Base-by-base conservation (phyloP, 768 basidiomycete species). In the Sarcodon sp. region DNA sequence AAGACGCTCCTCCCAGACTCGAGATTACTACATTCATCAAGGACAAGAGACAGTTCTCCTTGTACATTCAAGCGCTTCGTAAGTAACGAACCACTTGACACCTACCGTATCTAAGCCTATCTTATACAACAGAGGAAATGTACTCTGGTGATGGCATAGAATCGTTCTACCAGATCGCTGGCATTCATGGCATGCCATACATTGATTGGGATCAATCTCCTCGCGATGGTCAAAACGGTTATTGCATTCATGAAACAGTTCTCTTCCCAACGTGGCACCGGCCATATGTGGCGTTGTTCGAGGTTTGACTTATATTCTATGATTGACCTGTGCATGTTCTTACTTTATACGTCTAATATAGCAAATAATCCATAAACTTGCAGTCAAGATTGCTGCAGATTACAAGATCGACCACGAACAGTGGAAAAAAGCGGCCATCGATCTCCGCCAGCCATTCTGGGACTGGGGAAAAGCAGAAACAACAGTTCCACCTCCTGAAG, bases 231-330 rank as follows among this genome's bases (percentile, higher is more conserved):
- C 21, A 27, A 27, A 27, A 27, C 4, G 76, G 76, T 3, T 77
- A 78, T 53, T 78, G 76, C 55, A 69, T 67, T n/a, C 77, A 79
- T 55, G 71, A 71, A 12, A 69, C 68, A 1, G 64, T 69, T 7
- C 60, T 76, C 8, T 77, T 77, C 64, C 75, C 75, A 7, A 75
- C 71, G 4, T 77, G 72, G 71, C 76, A 79, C 52, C 60, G 77
- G 45, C 72, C 74, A 3, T 77, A 77, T 51, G 57, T 77, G 21
- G 56, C 68, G 33, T 58, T 76, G 1, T 69, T 67, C 49, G 76
- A 79, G 65, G 76, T 76, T 63, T 50, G 33, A 9, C 12, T 11
- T 44, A 37, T 21, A 13, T 6, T n/a, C 3, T 21, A 15, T 32
- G 16, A n/a, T 12, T n/a, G 43, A 15, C n/a, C 16, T 10, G n/a